Conservation (phyloP, 495 filamentous ascomycete genomes). For the Bathelium albidoporum region DNA sequence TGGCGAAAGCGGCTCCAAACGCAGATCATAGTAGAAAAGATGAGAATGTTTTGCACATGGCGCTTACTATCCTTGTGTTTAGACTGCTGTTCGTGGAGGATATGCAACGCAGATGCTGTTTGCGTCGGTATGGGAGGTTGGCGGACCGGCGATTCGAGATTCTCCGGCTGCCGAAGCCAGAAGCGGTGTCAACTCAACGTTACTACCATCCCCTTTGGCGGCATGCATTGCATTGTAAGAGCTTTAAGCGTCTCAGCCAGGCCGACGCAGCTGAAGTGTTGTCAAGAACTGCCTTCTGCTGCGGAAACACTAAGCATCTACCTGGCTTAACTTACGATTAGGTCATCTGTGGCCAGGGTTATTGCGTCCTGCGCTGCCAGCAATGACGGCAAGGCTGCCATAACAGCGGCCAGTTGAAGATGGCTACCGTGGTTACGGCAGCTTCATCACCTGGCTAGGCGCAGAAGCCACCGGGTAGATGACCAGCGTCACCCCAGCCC, state of each 20-base stretch:
- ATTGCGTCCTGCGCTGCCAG: not conserved
- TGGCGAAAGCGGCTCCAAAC: not conserved
- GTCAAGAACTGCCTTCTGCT: not conserved
- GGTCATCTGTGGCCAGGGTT: not conserved
- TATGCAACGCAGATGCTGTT: not conserved
- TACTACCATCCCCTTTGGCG: not conserved
- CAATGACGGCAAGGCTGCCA: constrained; percentile 1
- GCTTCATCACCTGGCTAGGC: not conserved
- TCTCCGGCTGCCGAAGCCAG: not conserved
- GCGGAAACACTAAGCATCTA: not conserved
- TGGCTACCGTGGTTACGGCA: not conserved
- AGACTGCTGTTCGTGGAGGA: not conserved
- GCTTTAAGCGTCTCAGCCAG: not conserved
- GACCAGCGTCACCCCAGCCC: not conserved
- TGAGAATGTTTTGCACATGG: not conserved
- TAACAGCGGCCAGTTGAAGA: not conserved
- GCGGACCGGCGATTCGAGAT: not conserved
- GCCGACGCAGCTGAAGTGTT: not conserved
- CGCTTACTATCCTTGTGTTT: not conserved
- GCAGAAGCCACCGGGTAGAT: not conserved
- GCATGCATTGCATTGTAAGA: not conserved
- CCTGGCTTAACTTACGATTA: not conserved
- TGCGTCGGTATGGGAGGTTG: not conserved
- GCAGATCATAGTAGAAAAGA: not conserved
- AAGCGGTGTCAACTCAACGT: not conserved